Percentiles rank a stretch among this genome's conserved stretches.
Evolutionary conservation across 139 green algal genomes (phyloP).

Genomic region (Klebsormidium nitens): DNA sequence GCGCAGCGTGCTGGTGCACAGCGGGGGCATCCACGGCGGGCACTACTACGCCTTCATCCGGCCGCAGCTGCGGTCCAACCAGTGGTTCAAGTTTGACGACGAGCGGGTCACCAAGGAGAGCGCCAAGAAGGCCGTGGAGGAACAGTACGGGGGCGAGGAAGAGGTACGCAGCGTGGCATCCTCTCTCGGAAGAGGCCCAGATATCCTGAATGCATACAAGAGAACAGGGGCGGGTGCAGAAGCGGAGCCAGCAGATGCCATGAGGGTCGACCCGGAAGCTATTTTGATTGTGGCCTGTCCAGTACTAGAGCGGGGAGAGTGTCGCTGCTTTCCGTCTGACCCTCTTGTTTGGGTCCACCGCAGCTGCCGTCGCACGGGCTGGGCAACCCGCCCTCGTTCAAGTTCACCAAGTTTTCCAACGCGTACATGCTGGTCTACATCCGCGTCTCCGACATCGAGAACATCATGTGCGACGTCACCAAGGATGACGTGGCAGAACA

Average conservation of each 20-base stretch:
- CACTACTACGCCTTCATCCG: slow-evolving; percentile 92
- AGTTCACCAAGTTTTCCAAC: slow-evolving; percentile 67
- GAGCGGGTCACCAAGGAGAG: slow-evolving; percentile 78
- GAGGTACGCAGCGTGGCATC: too few relatives aligned
- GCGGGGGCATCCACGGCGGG: slow-evolving; percentile 85
- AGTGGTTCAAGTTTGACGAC: slow-evolving; percentile 88
- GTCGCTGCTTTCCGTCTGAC: too few relatives aligned
- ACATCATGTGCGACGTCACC: slow-evolving; percentile 69
- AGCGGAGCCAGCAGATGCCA: too few relatives aligned
- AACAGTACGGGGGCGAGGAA: slow-evolving; percentile 85
- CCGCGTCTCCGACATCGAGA: slow-evolving; percentile 70
- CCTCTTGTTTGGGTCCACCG: background rate
- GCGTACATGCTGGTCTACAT: slow-evolving; percentile 99
- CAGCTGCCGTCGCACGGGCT: slow-evolving; percentile 12
- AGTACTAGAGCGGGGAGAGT: too few relatives aligned
- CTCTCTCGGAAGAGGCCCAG: too few relatives aligned
- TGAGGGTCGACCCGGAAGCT: too few relatives aligned
- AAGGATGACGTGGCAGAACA: slow-evolving; percentile 77
- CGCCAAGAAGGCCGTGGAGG: slow-evolving; percentile 63
- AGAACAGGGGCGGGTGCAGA: too few relatives aligned
- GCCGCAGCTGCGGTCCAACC: slow-evolving; percentile 30
- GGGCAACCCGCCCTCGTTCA: slow-evolving; percentile 47
- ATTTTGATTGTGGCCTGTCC: too few relatives aligned
- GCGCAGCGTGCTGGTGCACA: slow-evolving; percentile 91
- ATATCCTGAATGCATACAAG: too few relatives aligned